Conservation (phyloP, 2,329 filamentous ascomycete species). For the Fonsecaea erecta region DNA sequence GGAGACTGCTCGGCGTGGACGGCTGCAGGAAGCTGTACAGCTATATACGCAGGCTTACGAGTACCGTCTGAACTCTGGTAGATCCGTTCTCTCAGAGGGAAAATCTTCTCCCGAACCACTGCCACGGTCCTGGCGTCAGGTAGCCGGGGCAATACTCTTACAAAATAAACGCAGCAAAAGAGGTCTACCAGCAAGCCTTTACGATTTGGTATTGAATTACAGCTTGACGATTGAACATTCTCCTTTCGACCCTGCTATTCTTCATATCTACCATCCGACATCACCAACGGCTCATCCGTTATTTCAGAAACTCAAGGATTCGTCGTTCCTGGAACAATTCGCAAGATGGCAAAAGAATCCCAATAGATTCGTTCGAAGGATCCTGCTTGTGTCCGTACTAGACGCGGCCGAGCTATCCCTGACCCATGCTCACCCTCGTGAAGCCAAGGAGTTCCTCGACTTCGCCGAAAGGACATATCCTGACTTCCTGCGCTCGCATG, state of each 20-base stretch:
- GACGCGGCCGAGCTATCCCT: constrained; percentile 47
- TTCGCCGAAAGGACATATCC: constrained; percentile 34
- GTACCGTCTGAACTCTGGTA: constrained; percentile 35
- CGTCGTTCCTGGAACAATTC: constrained; percentile 36
- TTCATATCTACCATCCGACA: constrained; percentile 47
- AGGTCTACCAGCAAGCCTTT: constrained; percentile 40
- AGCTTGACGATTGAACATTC: constrained; percentile 16
- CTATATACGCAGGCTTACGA: constrained; percentile 33
- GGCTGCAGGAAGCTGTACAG: constrained; percentile 31
- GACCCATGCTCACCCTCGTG: constrained; percentile 37
- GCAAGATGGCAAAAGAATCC: constrained; percentile 24
- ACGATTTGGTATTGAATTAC: constrained; percentile 37
- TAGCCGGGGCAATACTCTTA: constrained; percentile 39
- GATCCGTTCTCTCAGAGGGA: constrained; percentile 29
- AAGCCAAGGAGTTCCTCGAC: constrained; percentile 33
- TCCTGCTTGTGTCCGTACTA: constrained; percentile 43
- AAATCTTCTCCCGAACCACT: constrained; percentile 6
- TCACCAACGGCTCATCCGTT: constrained; percentile 40
- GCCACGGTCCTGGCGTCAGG: constrained; percentile 31
- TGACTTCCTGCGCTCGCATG: constrained; percentile 24
- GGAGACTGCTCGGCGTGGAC: constrained; percentile 22
- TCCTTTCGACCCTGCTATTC: constrained; percentile 39
- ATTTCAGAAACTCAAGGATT: constrained; percentile 17
- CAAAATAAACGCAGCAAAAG: constrained; percentile 31
- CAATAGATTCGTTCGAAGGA: constrained; percentile 36